Percentiles rank a stretch among this genome's conserved stretches.
Evolutionary conservation across 2,329 filamentous ascomycete genomes (phyloP).

Genomic region (Didymella sp.): DNA sequence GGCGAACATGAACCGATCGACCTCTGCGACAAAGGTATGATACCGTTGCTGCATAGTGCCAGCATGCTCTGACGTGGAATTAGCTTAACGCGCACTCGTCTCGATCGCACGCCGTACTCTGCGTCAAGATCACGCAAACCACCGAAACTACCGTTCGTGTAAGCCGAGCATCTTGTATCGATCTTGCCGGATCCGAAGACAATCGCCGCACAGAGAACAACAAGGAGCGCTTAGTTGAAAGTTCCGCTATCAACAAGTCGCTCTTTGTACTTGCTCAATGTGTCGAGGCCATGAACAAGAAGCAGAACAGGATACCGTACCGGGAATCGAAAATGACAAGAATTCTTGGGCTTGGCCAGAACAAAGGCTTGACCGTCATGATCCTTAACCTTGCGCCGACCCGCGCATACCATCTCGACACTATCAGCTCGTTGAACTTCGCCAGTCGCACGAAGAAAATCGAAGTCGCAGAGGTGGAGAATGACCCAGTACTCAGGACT

Average conservation of each 20-base stretch:
- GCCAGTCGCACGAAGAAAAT: slow-evolving; percentile 96
- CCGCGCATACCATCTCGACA: slow-evolving; percentile 92
- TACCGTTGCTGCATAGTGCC: not conserved
- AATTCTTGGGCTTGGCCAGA: slow-evolving; percentile 89
- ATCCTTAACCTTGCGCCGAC: slow-evolving; percentile 91
- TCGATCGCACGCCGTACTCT: slow-evolving; percentile 86
- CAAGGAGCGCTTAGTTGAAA: slow-evolving; percentile 91
- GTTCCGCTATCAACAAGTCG: slow-evolving; percentile 96
- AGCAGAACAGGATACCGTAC: slow-evolving; percentile 81
- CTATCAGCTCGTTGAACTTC: slow-evolving; percentile 90
- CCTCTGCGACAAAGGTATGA: slow-evolving; percentile 78
- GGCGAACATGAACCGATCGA: slow-evolving; percentile 88
- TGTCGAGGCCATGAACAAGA: slow-evolving; percentile 88
- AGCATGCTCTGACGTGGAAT: slow-evolving; percentile 1
- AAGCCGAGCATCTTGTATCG: slow-evolving; percentile 91
- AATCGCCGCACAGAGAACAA: slow-evolving; percentile 93
- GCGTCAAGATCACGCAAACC: slow-evolving; percentile 83
- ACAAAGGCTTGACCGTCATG: slow-evolving; percentile 95
- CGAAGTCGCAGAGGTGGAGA: slow-evolving; percentile 93
- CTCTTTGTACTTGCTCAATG: slow-evolving; percentile 94
- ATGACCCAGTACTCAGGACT: slow-evolving; percentile 79
- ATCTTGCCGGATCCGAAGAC: slow-evolving; percentile 93
- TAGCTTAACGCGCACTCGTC: slow-evolving; percentile 88
- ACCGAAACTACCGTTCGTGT: slow-evolving; percentile 70
- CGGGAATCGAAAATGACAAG: slow-evolving; percentile 97